Evolutionary conservation across 345 rosid genomes (phyloP), one percentile per base, ranked within the genome.

Genomic region (Cardiospermum halicacabum): DNA sequence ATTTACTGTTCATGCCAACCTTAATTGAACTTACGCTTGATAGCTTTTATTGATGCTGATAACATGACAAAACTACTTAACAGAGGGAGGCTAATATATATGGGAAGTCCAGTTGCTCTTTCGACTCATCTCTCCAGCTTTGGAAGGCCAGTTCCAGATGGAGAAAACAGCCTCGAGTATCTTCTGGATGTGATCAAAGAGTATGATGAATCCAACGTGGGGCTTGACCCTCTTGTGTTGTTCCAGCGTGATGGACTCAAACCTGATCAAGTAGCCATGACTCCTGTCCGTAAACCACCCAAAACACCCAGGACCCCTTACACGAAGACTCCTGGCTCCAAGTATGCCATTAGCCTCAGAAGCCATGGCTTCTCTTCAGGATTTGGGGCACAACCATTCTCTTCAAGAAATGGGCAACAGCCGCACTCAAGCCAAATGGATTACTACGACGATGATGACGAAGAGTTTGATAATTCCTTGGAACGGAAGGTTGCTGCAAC

Each of bases 151-250:
- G 64, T 84, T 32, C 96, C 96, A 3, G 85, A 92, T 34, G 87
- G 89, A 0, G 92, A 89, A 73, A 89, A 83, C 75, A 81, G 75
- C 64, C 70, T 82, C 1, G 98, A 92, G 75, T 85, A 85, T 68
- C 86, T 91, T 28, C 81, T 92, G 2, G 95, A 92, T 57, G 80
- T 92, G 24, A 80, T 92, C 68, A 86, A 81, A 47, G 91, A 86
- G 71, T 86, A 86, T 25, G 88, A 86, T 47, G 96, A 87, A 53
- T 79, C 98, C 0, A 68, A 69, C 0, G 47, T 77, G 3, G 95
- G 98, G 50, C 78, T 86, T 0, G 87, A 84, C 21, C 89, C 92
- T 2, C 81, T 84, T 0, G 85, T 86, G 51, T 22, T 78, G 57
- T 86, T 82, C 74, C 89, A 84, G 49, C 64, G 75, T 8, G 78